These are phyloP conservation scores for Fusarium papillatum DNA, from an alignment of 2,329 filamentous ascomycete genomes.

Conservation along the genomic window DNA sequence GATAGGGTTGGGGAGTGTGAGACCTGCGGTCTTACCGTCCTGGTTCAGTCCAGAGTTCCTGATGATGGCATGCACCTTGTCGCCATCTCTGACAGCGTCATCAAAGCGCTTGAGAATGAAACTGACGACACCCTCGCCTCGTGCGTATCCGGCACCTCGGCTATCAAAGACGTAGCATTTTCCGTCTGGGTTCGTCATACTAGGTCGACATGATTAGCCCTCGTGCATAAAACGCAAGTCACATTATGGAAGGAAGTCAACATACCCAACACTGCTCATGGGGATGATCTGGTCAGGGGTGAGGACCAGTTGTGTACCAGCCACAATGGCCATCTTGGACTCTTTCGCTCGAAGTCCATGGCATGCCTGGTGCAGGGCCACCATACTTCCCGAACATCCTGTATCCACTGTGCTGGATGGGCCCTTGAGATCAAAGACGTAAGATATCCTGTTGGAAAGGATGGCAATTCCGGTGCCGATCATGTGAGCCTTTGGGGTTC, in stretches of 20 bases:
- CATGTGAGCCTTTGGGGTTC: slow-evolving; percentile 41
- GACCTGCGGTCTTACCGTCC: slow-evolving; percentile 39
- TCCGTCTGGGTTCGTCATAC: slow-evolving; percentile 23
- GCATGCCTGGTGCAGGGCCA: slow-evolving; percentile 42
- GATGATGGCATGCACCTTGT: slow-evolving; percentile 49
- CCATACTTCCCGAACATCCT: slow-evolving; percentile 54
- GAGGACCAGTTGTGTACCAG: slow-evolving; percentile 26
- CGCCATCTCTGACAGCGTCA: slow-evolving; percentile 56
- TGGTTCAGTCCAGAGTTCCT: slow-evolving; percentile 44
- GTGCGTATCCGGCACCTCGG: slow-evolving; percentile 56
- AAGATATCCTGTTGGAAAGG: slow-evolving; percentile 52
- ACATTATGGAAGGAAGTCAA: background rate
- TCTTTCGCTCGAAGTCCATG: slow-evolving; percentile 58
- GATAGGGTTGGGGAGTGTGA: slow-evolving; percentile 54
- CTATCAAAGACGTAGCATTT: slow-evolving; percentile 31
- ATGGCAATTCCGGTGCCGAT: slow-evolving; percentile 47
- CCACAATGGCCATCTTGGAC: slow-evolving; percentile 58
- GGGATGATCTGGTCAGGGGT: slow-evolving; percentile 27
- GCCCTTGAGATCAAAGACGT: slow-evolving; percentile 54
- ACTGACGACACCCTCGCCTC: slow-evolving; percentile 56
- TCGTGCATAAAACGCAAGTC: background rate
- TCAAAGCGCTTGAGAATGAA: slow-evolving; percentile 57
- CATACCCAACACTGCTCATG: slow-evolving; percentile 26
- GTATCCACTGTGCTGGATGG: slow-evolving; percentile 51
- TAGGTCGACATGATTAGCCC: background rate